Evolutionary conservation across 1,284 basidiomycete species (phyloP), one percentile per base, ranked within the genome.

Genomic region (Peniophora sp.): DNA sequence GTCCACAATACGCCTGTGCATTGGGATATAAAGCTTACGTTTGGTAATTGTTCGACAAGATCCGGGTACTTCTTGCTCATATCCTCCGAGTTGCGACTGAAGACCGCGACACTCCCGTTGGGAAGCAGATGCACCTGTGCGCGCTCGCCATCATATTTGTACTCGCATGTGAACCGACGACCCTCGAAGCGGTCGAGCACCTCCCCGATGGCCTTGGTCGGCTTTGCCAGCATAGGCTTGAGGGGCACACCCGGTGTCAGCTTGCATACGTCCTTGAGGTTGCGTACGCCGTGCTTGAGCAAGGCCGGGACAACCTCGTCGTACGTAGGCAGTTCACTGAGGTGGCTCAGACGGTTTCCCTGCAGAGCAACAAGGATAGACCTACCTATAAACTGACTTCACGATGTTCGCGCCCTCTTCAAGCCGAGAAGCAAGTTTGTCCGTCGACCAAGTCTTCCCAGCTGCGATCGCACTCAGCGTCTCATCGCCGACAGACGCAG

Each of bases 11-110:
- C 36, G 3, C 11, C n/a, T 23, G 2, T 10, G 11, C 27, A 52
- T 23, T 11, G 27, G 49, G 46, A 15, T 3, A 14, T 42, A 45
- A 47, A 15, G 71, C 78, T 57, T 56, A 92, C 94, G 46, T 79
- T 77, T 1, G 95, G 93, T 32, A 98, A 75, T 63, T 98, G 94
- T 59, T 93, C 91, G 15, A 98, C 83, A 14, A 99, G 74, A 71
- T 99, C 97, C 0, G 96, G 97, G 69, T 99, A 99, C 65, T 99
- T 99, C 64, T 94, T 94, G 65, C 90, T 95, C 97, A 99, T 99
- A 64, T 99, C 93, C 67, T 99, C 97, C 34, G 93, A 97, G 68
- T 99, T 99, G 48, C 97, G 76, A 66, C 92, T 96, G 69, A 98
- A 99, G 36, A 99, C 87, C 12, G 80, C 78, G 32, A 99, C 81